A percentile compares a stretch with the other conserved stretches of the same genome.
phyloP scores from a whole-genome alignment of 2,329 filamentous ascomycete genomes.

The Chlorencoelia australis region DNA sequence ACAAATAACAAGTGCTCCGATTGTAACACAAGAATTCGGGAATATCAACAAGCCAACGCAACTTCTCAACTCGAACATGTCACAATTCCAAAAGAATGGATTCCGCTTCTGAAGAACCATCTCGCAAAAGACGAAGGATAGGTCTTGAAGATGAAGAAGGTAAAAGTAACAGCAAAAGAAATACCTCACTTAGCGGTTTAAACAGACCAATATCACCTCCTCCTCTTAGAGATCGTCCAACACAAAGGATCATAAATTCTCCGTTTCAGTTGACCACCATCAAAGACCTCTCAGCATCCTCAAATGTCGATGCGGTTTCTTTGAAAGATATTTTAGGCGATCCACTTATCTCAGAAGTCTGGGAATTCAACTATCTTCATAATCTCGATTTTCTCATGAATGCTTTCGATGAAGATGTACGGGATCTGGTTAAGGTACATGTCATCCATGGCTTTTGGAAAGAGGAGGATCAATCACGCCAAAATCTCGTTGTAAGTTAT shows the following conservation, averaged over 20 bases:
- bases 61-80: too few species aligned
- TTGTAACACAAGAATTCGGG: too few species aligned
- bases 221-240: conserved; percentile 11
- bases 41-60: too few species aligned
- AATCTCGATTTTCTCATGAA: conserved; percentile 50
- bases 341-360: conserved; percentile 45
- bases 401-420: conserved; percentile 44
- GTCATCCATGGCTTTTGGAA: conserved; percentile 59
- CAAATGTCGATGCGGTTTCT: conserved; percentile 46
- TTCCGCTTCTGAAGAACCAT: conserved; percentile 11
- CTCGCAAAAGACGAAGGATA: conserved; percentile 21
- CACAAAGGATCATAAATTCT: conserved; percentile 29
- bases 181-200: conserved; percentile 3
- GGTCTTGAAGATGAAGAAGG: conserved; percentile 8
- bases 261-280: conserved; percentile 51
- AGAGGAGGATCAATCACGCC: conserved; percentile 46
- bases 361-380: conserved; percentile 46
- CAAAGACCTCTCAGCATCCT: conserved; percentile 37
- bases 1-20: too few species aligned
- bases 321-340: conserved; percentile 49
- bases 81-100: conserved; percentile 18
- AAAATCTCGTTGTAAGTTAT: conserved; percentile 34
- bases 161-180: background rate
- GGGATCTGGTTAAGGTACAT: conserved; percentile 41
- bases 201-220: conserved; percentile 23